Percentiles rank a stretch among this genome's conserved stretches.
Evolutionary conservation across 1,284 basidiomycete genomes (phyloP).

Genomic region (Pseudozyma sp.): DNA sequence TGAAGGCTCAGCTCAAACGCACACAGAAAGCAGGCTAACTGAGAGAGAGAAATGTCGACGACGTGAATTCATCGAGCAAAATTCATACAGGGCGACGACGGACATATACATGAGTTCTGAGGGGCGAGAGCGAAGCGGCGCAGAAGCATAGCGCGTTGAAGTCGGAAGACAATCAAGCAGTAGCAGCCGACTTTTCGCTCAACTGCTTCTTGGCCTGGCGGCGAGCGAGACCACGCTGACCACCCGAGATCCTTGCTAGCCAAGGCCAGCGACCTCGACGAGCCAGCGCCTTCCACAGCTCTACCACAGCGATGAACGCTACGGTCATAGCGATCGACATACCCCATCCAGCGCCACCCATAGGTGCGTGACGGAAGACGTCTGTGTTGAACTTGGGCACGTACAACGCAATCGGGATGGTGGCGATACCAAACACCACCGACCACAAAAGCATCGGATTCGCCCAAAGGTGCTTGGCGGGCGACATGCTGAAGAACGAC

Average conservation of each 20-base stretch:
- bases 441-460: constrained; percentile 62
- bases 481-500: constrained; percentile 57
- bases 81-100: no score
- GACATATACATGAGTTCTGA: no score
- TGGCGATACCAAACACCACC: constrained; percentile 53
- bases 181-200: constrained; percentile 15
- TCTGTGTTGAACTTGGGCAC: constrained; percentile 61
- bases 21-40: no score
- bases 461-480: constrained; percentile 52
- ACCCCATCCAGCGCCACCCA: constrained; percentile 58
- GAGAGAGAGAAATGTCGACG: no score
- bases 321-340: constrained; percentile 54
- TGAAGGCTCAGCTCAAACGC: no score
- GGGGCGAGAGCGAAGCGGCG: neutral
- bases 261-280: constrained; percentile 56
- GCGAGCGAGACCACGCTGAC: constrained; percentile 45
- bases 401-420: constrained; percentile 62
- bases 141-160: neutral
- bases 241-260: constrained; percentile 59
- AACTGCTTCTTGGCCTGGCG: constrained; percentile 39
- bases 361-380: constrained; percentile 58
- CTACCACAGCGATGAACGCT: constrained; percentile 46
- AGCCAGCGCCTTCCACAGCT: constrained; percentile 61
- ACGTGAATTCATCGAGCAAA: no score
- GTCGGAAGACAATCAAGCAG: neutral